Conservation (phyloP, 345 rosid genomes). For the Carallia brachiata region DNA sequence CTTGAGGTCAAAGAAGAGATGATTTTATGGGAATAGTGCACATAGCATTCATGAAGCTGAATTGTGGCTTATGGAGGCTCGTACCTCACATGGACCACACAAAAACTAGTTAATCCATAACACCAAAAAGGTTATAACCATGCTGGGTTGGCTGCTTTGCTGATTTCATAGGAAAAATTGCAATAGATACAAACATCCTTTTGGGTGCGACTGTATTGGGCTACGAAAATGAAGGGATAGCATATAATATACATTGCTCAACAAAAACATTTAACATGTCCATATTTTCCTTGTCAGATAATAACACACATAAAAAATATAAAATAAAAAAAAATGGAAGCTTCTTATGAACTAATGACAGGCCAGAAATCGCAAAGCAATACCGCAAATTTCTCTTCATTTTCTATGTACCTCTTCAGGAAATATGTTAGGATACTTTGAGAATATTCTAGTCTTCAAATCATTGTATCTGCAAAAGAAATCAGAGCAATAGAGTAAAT, state of each 20-base stretch:
- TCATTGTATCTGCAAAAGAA: slow-evolving; percentile 63
- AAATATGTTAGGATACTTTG: slow-evolving; percentile 79
- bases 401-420: slow-evolving; percentile 70
- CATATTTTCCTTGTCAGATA: background rate
- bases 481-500: background rate
- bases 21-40: background rate
- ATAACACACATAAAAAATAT: background rate
- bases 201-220: background rate
- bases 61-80: background rate
- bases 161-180: too few species aligned
- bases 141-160: too few species aligned
- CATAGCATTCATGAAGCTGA: slow-evolving; percentile 2
- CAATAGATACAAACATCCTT: too few species aligned
- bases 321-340: background rate
- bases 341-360: background rate
- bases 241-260: too few species aligned
- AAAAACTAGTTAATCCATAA: background rate
- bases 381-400: slow-evolving; percentile 6
- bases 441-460: slow-evolving; percentile 73
- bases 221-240: background rate
- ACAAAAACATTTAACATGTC: too few species aligned
- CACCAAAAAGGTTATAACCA: background rate
- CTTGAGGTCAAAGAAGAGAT: slow-evolving; percentile 19
- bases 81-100: background rate
- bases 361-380: background rate